Conservation (phyloP, 164 flowering plant species). For the Stephania yunnanensis region DNA sequence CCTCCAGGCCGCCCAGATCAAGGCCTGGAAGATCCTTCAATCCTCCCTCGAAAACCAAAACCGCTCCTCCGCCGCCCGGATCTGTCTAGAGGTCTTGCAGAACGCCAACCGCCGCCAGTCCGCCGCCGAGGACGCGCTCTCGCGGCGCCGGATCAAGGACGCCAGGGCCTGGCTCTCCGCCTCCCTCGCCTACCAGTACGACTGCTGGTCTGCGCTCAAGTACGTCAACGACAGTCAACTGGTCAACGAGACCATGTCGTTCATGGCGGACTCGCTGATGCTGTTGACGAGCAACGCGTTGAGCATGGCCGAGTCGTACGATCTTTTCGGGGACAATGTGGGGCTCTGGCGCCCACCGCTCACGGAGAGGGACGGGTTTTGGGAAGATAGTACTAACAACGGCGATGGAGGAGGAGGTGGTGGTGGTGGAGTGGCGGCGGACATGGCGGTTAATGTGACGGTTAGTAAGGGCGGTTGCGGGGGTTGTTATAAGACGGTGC, state of each 20-base stretch:
- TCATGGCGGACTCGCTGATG: constrained; percentile 28
- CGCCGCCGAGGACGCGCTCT: constrained; percentile 21
- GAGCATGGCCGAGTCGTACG: constrained; percentile 59
- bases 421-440: constrained; percentile 34
- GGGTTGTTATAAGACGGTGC: constrained; percentile 46
- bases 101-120: constrained; percentile 36
- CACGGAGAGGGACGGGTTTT: constrained; percentile 88
- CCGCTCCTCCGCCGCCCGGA: constrained; percentile 49
- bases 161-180: constrained; percentile 79
- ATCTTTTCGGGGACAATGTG: constrained; percentile 38
- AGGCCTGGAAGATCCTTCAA: constrained; percentile 39
- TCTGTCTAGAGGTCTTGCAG: constrained; percentile 45
- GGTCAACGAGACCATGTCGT: constrained; percentile 57
- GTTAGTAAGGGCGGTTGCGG: constrained; percentile 60
- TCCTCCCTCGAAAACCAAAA: constrained; percentile 41
- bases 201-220: constrained; percentile 64
- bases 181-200: constrained; percentile 53
- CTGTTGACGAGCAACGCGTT: constrained; percentile 51
- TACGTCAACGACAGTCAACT: constrained; percentile 50
- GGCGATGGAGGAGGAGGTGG: neutral
- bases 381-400: constrained; percentile 28
- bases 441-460: constrained; percentile 40
- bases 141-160: constrained; percentile 46
- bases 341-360: constrained; percentile 53
- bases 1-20: constrained; percentile 45